Evolutionary conservation across 305 asterid genomes (phyloP), one percentile per base, ranked within the genome.

Genomic region (Fraxinus ornus): DNA sequence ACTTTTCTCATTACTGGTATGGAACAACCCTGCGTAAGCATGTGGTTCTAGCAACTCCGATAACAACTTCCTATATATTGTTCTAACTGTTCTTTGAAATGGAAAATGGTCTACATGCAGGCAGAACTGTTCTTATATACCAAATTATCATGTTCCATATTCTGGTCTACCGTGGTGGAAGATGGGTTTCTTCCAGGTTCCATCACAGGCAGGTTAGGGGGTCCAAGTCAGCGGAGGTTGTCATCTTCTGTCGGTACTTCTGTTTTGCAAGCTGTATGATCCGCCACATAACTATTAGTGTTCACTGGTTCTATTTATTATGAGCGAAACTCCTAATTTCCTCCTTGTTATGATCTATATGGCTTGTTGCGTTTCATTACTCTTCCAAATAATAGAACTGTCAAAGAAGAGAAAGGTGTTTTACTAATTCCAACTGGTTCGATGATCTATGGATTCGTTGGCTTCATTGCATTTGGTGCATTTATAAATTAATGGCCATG

Each of bases 191-290:
- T 93, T 84, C 94, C 99, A 79, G 92, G 94, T 82, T 88, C 97
- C 86, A 84, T 94, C 62, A 87, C 78, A 82, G 99, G 99, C 86
- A 91, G 90, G 89, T 91, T 95, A 76, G 98, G 99, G 47, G 99
- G 99, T 36, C 97, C 96, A 79, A 95, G 98, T 84, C 97, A 87
- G 86, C 94, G 98, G 41, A 93, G 98, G 84, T 84, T 95, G 87
- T 77, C 97, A 77, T 86, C 93, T 86, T 84, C 92, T 80, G 79
- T 85, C 21, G 89, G 97, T 81, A 90, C 95, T 79, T 87, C 91
- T 85, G 92, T 93, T 87, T 80, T 94, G 95, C 92, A 91, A 92
- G 97, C 99, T 86, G 97, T 93, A 91, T 21, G 93, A 80, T 82
- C 83, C 79, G 77, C 83, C 78, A 66, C 44, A 80, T 83, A 47